Percentiles rank a stretch among this genome's conserved stretches.
phyloP scores from a whole-genome alignment of 257 asterid genomes.

The Solanum sitiens region DNA sequence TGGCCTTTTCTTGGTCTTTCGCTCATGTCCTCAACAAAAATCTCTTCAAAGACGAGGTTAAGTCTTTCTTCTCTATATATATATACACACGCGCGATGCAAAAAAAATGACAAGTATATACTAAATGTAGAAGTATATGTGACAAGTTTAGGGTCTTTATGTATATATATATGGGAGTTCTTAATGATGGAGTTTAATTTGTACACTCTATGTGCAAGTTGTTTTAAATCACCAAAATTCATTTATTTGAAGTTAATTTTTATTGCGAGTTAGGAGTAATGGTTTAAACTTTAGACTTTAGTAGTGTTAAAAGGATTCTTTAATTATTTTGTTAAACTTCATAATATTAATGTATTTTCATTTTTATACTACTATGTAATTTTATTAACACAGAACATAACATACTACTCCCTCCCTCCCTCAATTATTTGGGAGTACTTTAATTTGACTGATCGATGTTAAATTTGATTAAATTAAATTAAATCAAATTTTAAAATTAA shows the following conservation, averaged over 20 bases:
- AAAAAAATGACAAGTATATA: not conserved
- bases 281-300: not conserved
- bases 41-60: constrained; percentile 27
- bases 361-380: not conserved
- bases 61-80: not conserved
- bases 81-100: not conserved
- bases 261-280: not conserved
- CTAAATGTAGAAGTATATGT: not conserved
- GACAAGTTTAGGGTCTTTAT: not conserved
- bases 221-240: not conserved
- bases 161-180: not conserved
- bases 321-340: not conserved
- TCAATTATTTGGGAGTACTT: not conserved
- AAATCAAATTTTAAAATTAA: too few relatives aligned
- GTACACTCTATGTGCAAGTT: not conserved
- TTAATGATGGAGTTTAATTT: not conserved
- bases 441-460: not conserved
- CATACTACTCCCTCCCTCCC: not conserved
- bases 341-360: not conserved
- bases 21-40: constrained; percentile 20
- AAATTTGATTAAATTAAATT: not conserved
- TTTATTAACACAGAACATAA: not conserved
- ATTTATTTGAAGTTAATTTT: not conserved
- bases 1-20: constrained; percentile 34
- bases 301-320: not conserved